phyloP scores from a whole-genome alignment of 106 monocot genomes.

The Gastrodia elata region DNA sequence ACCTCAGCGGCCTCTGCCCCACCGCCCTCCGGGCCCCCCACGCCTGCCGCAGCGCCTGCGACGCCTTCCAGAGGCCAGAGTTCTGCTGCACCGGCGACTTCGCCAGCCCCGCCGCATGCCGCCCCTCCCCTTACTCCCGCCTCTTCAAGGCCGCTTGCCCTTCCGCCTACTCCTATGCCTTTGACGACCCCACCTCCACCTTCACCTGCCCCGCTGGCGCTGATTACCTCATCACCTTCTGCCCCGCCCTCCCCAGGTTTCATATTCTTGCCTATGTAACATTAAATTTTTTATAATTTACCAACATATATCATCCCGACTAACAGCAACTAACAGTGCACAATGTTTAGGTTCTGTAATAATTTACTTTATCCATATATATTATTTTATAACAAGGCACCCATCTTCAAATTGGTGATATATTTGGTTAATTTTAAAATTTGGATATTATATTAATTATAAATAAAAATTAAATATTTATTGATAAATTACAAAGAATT shows the following conservation, averaged over 20 bases:
- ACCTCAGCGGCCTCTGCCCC: constrained; percentile 70
- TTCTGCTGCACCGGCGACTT: constrained; percentile 84
- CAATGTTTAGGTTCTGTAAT: too few species aligned
- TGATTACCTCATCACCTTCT: constrained; percentile 78
- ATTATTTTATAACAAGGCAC: not conserved
- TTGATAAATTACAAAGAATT: not conserved
- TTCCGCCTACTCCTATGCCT: constrained; percentile 85
- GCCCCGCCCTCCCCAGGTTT: constrained; percentile 56
- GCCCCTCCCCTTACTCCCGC: constrained; percentile 62
- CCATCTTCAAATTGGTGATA: not conserved
- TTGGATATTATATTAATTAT: too few species aligned
- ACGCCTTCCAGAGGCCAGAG: constrained; percentile 63
- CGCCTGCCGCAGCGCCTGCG: constrained; percentile 92
- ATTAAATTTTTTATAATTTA: too few species aligned
- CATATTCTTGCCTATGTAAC: not conserved
- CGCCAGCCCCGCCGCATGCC: constrained; percentile 78
- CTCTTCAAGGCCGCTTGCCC: constrained; percentile 94
- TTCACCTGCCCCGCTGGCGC: constrained; percentile 62
- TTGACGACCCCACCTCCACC: constrained; percentile 79
- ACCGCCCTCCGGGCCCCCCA: constrained; percentile 43
- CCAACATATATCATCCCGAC: too few species aligned
- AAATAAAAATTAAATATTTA: too few species aligned
- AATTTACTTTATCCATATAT: not conserved
- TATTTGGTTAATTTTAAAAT: too few species aligned
- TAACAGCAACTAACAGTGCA: too few species aligned